Evolutionary conservation across 306 rosid genomes (phyloP).

Genomic region (Cicer chorassanicum): DNA sequence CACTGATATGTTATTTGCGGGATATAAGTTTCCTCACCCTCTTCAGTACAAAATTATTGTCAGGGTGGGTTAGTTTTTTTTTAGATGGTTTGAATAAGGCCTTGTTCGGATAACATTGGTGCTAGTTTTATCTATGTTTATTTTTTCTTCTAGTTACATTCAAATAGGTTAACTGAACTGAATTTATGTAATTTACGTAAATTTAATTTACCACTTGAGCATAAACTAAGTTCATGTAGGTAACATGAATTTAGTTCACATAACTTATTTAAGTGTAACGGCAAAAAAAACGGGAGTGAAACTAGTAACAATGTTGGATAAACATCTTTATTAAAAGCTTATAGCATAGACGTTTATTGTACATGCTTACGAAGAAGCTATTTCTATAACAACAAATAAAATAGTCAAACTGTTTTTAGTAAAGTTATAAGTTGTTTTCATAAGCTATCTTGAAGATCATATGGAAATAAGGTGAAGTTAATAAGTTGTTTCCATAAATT

Average conservation of each 20-base stretch:
- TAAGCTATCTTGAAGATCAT: neutral
- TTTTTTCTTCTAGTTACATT: too few species aligned
- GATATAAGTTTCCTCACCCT: slow-evolving; percentile 8
- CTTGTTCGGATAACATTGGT: neutral
- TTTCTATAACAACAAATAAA: neutral
- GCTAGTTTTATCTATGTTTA: too few species aligned
- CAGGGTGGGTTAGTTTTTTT: neutral
- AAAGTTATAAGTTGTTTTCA: neutral
- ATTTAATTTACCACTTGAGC: too few species aligned
- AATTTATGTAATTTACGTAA: too few species aligned
- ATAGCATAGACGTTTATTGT: neutral
- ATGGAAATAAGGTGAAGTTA: neutral
- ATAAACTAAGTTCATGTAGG: too few species aligned
- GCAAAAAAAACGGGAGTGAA: too few species aligned
- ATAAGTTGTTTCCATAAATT: neutral
- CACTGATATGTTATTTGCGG: slow-evolving; percentile 56
- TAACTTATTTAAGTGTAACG: too few species aligned
- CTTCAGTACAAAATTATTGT: neutral
- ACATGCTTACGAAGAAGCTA: neutral
- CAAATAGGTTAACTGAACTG: too few species aligned
- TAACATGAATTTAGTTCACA: too few species aligned
- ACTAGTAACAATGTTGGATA: neutral
- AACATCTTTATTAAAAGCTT: neutral
- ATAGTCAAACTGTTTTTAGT: neutral
- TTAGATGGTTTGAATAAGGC: neutral